Percentiles rank a stretch among this genome's conserved stretches.
These are phyloP conservation scores for Sphaerobolus stellatus DNA, from an alignment of 1,284 basidiomycete species.

Conservation along the genomic window DNA sequence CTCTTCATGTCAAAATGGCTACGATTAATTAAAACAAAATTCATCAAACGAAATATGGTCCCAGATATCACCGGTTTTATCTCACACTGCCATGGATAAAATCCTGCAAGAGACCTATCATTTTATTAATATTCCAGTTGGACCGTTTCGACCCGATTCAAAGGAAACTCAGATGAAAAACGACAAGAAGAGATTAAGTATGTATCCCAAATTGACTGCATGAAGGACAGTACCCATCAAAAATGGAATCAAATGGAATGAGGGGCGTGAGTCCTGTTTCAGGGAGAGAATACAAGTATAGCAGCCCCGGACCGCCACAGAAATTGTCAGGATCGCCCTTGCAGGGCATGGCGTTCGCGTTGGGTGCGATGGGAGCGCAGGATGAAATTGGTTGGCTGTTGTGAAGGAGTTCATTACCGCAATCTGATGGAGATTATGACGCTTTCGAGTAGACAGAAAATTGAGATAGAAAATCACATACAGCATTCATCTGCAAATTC, in stretches of 20 bases:
- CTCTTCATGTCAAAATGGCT: too few relatives aligned
- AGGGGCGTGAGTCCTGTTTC: not conserved
- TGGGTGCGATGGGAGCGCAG: not conserved
- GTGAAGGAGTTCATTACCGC: conserved; percentile 1
- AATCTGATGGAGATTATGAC: not conserved
- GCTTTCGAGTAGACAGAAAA: not conserved
- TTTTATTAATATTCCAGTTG: too few relatives aligned
- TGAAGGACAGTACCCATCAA: not conserved
- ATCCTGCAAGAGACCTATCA: too few relatives aligned
- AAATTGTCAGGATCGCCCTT: conserved; percentile 1
- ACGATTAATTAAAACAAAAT: too few relatives aligned
- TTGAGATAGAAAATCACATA: not conserved
- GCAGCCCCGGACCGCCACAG: conserved; percentile 1
- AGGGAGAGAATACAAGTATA: conserved; percentile 2
- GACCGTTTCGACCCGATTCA: too few relatives aligned
- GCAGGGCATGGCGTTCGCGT: not conserved
- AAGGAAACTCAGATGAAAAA: too few relatives aligned
- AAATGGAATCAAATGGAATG: conserved; percentile 1
- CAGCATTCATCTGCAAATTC: conserved; percentile 8
- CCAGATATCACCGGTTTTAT: too few relatives aligned
- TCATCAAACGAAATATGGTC: too few relatives aligned
- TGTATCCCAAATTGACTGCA: not conserved
- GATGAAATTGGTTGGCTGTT: not conserved
- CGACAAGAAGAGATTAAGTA: not conserved
- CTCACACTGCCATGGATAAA: too few relatives aligned